phyloP scores from a whole-genome alignment of 441 rosid species.

The Adansonia rubrostipa region DNA sequence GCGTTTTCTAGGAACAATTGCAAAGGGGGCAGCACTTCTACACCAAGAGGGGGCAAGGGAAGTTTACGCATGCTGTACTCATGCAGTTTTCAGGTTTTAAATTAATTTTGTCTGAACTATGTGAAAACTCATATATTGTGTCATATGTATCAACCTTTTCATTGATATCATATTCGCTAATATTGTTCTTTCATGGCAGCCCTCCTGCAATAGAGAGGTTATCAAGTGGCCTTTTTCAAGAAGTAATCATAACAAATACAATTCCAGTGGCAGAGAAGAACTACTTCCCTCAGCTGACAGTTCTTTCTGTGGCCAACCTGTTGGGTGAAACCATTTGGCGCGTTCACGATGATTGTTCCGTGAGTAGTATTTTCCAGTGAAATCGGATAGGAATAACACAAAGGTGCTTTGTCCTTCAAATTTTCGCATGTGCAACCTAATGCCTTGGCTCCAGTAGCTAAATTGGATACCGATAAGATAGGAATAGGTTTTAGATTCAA shows the following conservation, averaged over 20 bases:
- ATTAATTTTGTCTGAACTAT: not conserved
- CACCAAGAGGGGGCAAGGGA: conserved; percentile 92
- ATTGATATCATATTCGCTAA: not conserved
- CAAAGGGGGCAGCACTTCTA: conserved; percentile 83
- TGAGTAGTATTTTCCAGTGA: conserved; percentile 76
- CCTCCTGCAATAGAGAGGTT: conserved; percentile 77
- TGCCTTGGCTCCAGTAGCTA: not conserved
- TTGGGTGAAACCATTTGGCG: conserved; percentile 85
- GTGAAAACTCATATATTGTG: not conserved
- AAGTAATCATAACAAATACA: conserved; percentile 78
- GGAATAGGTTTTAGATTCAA: conserved; percentile 26
- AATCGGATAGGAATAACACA: not conserved
- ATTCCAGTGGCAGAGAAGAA: conserved; percentile 69
- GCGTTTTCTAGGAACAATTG: conserved; percentile 64
- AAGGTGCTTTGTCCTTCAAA: conserved; percentile 7
- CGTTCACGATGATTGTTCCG: conserved; percentile 76
- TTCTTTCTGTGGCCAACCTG: conserved; percentile 73
- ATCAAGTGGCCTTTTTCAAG: conserved; percentile 74
- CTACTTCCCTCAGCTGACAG: conserved; percentile 70
- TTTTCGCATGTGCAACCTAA: not conserved
- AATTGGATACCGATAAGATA: conserved; percentile 12
- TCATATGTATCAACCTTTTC: not conserved
- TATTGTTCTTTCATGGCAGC: conserved; percentile 37
- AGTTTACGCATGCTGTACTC: conserved; percentile 88
- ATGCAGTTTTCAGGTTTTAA: conserved; percentile 79